Base-by-base conservation (phyloP, 805 yeast genomes). In the Cyberlindnera sargentensis region DNA sequence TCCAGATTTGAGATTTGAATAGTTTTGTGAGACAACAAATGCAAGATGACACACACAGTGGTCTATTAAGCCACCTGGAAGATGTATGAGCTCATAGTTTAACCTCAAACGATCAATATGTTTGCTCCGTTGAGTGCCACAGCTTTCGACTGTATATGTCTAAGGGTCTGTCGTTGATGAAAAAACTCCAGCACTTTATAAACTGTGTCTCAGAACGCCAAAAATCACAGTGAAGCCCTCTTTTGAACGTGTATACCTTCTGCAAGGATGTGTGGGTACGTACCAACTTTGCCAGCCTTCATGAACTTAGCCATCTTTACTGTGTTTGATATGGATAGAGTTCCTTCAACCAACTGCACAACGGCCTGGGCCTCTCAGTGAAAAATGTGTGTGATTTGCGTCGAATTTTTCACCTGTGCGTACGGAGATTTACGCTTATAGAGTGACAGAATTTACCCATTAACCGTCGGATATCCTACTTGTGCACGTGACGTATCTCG, bases 231-330 rank as follows among this genome's bases (percentile, higher is more conserved):
- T 28, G 9, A 28, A 28, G 9, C 30, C 8, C 30, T 9, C 30
- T 7, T 6, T 28, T 28, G 30, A 28, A 28, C 30, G 6, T 31
- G 34, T 31, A n/a, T 8, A 6, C 7, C 20, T n/a, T 31, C n/a
- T 31, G 34, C n/a, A 11, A n/a, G n/a, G 7, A 31, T 31, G 34
- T 6, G 30, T 3, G 20, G n/a, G 44, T 76, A 82, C 93, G 72
- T 82, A 84, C 91, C 60, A 84, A 91, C 99, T 52, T 57, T 57
- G 82, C 97, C 97, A 73, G 98, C 86, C 81, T 91, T 93, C 78
- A 93, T 83, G 84, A 93, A 91, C 78, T 93, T 93, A 79, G 96
- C 96, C 96, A 89, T 90, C 76, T 67, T 65, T 47, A 53, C 43
- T 42, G 44, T 44, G 15, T 38, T 42, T 32, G 31, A 41, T 41